Base-by-base conservation (phyloP, 257 asterid species). In the Ballota nigra region DNA sequence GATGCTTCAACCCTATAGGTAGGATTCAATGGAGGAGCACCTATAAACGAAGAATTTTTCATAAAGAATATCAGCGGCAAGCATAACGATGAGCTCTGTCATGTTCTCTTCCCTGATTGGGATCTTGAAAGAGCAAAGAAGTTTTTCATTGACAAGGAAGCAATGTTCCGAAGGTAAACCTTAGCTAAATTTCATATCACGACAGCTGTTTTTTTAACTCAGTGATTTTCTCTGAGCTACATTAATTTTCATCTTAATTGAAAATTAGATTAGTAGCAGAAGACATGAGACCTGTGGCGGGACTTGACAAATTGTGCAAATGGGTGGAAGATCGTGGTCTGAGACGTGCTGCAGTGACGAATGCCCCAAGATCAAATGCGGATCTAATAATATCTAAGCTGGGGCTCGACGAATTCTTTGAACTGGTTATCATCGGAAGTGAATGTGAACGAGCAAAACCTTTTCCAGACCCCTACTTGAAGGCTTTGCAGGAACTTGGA, bases 301-400 rank as follows among this genome's bases (percentile, higher is more conserved):
- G 97, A 38, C 92, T 90, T 0, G 85, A 85, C 64, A 76, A 81
- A 73, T 61, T 92, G 72, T 69, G 88, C 75, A 75, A 80, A 81
- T 92, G 98, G 98, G 80, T 92, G 18, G 89, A 86, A 57, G 83
- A 76, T 26, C 80, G 24, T 33, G 89, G 96, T 55, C 52, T 92
- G 78, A 88, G 75, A 81, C 85, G 95, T 28, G 96, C 97, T 52
- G 98, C 98, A 19, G 98, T 92, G 24, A 92, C 98, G 24, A 92
- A 92, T 73, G 98, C 98, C 38, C 98, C 98, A 4, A 79, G 94
- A 60, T 77, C 78, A 16, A 89, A 86, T 70, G 98, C 86, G 36
- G 97, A 92, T 78, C 61, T 86, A 76, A 53, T 92, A 12, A 69
- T 92, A 64, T 79, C 90, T 12, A 51, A 49, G 61, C 52, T 88